These are phyloP conservation scores for Trichoderma hamatum DNA, from an alignment of 2,329 filamentous ascomycete species.

Conservation along the genomic window DNA sequence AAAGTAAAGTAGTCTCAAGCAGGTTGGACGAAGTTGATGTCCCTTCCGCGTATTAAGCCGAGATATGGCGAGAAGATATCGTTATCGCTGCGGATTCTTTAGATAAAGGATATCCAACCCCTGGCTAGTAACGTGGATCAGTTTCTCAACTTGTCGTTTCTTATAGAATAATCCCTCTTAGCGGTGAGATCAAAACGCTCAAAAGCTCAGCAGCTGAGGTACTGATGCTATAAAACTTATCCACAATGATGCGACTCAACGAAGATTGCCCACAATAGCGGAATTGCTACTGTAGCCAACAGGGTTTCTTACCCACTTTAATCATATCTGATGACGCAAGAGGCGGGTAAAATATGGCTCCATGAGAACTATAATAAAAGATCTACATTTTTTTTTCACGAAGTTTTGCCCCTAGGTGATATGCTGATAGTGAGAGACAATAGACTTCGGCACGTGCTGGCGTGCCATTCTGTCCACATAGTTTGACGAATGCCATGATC, in stretches of 20 bases:
- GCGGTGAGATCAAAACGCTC: background rate
- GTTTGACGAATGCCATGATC: conserved; percentile 13
- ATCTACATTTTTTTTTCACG: conserved; percentile 12
- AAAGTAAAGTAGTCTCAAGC: background rate
- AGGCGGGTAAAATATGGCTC: conserved; percentile 5
- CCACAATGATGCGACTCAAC: background rate
- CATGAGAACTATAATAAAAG: conserved; percentile 5
- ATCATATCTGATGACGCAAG: conserved; percentile 6
- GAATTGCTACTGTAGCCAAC: background rate
- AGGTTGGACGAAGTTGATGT: background rate
- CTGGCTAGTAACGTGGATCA: background rate
- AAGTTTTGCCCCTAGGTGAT: conserved; percentile 1
- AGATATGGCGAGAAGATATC: background rate
- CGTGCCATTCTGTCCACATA: conserved; percentile 1
- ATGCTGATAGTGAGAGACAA: background rate
- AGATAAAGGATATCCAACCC: background rate
- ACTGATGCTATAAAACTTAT: background rate
- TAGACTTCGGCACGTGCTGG: conserved; percentile 7
- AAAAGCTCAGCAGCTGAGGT: background rate
- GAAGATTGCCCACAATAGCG: background rate
- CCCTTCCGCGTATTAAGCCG: background rate
- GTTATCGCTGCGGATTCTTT: background rate
- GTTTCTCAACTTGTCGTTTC: background rate
- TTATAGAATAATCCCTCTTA: background rate
- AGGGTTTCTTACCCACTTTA: conserved; percentile 9